These are phyloP conservation scores for Xylariaceae sp. DNA, from an alignment of 2,329 filamentous ascomycete genomes.

Conservation along the genomic window DNA sequence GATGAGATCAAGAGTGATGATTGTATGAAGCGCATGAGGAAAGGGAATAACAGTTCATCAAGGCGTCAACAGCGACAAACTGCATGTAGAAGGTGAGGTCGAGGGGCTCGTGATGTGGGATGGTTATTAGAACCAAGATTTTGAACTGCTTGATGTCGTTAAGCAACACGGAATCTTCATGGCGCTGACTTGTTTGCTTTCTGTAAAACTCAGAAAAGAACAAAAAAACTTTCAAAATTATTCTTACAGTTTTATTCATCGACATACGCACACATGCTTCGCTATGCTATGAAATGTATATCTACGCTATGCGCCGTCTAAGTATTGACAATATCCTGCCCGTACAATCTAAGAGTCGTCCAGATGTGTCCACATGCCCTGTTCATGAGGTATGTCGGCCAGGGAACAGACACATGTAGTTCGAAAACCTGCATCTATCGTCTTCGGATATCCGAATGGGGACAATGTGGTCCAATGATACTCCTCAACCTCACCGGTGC, in stretches of 20 bases:
- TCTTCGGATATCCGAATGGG: not conserved
- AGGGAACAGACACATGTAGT: not conserved
- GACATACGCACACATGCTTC: not conserved
- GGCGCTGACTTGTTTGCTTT: slow-evolving; percentile 7
- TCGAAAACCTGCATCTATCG: not conserved
- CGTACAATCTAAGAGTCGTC: slow-evolving; percentile 2
- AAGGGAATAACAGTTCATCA: not conserved
- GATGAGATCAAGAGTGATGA: slow-evolving; percentile 23
- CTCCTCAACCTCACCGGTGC: not conserved
- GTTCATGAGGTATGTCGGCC: not conserved
- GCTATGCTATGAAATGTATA: not conserved
- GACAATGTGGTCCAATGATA: not conserved
- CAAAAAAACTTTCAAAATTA: slow-evolving; percentile 1
- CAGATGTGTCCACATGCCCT: not conserved
- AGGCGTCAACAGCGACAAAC: not conserved
- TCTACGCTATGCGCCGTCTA: not conserved
- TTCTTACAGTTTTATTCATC: not conserved
- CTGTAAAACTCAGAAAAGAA: slow-evolving; percentile 7
- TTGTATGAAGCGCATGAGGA: slow-evolving; percentile 17
- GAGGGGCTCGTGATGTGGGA: not conserved
- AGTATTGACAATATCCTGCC: not conserved
- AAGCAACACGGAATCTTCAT: not conserved
- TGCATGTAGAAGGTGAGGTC: not conserved
- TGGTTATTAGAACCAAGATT: slow-evolving; percentile 11
- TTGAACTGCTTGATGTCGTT: not conserved